Evolutionary conservation across 345 rosid species (phyloP), one percentile per base, ranked within the genome.

Genomic region (Nasturtium officinale): DNA sequence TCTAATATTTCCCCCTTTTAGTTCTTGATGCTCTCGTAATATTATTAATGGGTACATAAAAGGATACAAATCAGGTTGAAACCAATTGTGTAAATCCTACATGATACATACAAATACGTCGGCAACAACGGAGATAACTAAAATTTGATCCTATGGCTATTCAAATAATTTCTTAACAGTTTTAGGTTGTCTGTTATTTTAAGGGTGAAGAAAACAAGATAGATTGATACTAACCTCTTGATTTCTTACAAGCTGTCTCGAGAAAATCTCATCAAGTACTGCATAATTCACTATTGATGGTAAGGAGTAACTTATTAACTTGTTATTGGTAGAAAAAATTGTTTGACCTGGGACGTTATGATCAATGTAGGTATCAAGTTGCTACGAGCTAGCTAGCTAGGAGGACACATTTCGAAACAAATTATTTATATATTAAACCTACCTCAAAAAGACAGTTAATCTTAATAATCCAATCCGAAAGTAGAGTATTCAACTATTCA

Each of bases 11-110:
- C 48, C 4, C 43, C n/a, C 9, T 56, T 51, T 73, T 45, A 11
- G 50, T n/a, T 26, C 21, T 61, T 52, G 33, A 1, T 40, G 33
- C 2, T 29, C 15, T 25, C 42, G 26, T 47, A 37, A 37, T 16
- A 26, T 47, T 6, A 25, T 23, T n/a, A n/a, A n/a, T n/a, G n/a
- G n/a, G n/a, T n/a, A n/a, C n/a, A n/a, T n/a, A n/a, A 25, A 42
- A 35, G 37, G 52, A 48, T 35, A 43, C 32, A 65, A 45, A 57
- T 45, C 30, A 55, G 54, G 58, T 23, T 55, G 40, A 73, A 47
- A 12, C 66, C 59, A 65, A 12, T 35, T 42, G 65, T 56, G 52
- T 46, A 16, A 12, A 30, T 54, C 48, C 47, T 40, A 42, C 45
- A 33, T 55, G 40, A 43, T 48, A 32, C 10, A 17, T 35, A 47